Percentiles rank a stretch among this genome's conserved stretches.
Evolutionary conservation across 78 protist species (phyloP).

Genomic region (Dictyostelium discoideum): DNA sequence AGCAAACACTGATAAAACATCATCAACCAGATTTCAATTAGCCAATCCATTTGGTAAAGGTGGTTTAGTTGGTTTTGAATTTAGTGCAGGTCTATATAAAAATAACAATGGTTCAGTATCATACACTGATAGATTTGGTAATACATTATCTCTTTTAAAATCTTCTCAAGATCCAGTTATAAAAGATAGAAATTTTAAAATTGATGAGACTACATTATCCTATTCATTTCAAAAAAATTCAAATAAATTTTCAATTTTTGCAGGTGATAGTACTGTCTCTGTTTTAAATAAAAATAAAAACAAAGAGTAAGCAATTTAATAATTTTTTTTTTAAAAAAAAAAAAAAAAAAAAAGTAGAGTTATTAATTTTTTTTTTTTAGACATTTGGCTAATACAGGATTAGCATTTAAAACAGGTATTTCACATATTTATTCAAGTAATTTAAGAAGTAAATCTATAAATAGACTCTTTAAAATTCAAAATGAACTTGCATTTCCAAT

Average conservation of each 20-base stretch:
- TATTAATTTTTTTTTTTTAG: neutral
- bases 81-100: neutral
- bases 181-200: neutral
- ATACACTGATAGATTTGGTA: neutral
- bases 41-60: conserved; percentile 17
- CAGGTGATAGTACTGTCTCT: neutral
- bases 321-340: no score
- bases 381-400: neutral
- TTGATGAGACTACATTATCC: neutral
- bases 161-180: neutral
- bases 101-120: neutral
- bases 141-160: neutral
- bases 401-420: neutral
- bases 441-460: neutral
- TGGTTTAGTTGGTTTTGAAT: neutral
- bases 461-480: neutral
- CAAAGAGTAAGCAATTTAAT: neutral
- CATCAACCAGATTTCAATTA: neutral
- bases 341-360: neutral
- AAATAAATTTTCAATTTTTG: neutral
- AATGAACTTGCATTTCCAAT: neutral
- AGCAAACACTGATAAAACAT: neutral
- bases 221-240: neutral
- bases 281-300: neutral
- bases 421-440: neutral